These are phyloP conservation scores for Cyberlindnera suaveolens DNA, from an alignment of 805 yeast species.

Conservation along the genomic window DNA sequence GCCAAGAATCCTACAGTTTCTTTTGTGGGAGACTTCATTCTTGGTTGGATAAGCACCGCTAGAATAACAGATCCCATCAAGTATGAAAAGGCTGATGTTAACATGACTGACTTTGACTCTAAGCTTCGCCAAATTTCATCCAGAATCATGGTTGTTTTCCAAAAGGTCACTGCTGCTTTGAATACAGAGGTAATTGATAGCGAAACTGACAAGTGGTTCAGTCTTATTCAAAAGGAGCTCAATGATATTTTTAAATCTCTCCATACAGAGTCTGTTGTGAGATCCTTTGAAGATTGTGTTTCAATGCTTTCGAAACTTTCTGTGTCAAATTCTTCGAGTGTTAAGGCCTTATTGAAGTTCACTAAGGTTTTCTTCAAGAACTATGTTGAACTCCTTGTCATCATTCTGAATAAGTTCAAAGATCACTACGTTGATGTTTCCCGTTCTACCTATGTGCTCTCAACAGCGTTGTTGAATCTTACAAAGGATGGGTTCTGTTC, in stretches of 20 bases:
- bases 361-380: conserved; percentile 58
- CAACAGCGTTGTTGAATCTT: conserved; percentile 49
- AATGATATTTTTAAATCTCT: conserved; percentile 35
- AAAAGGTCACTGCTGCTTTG: conserved; percentile 33
- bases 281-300: conserved; percentile 31
- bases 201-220: conserved; percentile 68
- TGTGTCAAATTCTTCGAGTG: conserved; percentile 29
- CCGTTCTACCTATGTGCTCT: conserved; percentile 55
- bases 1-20: conserved; percentile 23
- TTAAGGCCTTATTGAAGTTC: conserved; percentile 45
- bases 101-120: conserved; percentile 36
- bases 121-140: conserved; percentile 46
- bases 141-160: conserved; percentile 62
- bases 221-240: conserved; percentile 39
- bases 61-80: background rate
- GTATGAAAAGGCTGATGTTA: conserved; percentile 1
- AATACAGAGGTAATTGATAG: conserved; percentile 26
- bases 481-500: conserved; percentile 87
- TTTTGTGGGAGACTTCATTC: conserved; percentile 44
- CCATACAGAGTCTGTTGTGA: conserved; percentile 32
- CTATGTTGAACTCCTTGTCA: conserved; percentile 44
- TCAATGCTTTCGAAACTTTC: conserved; percentile 32
- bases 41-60: conserved; percentile 36
- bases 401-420: conserved; percentile 39
- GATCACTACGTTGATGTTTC: conserved; percentile 47